Evolutionary conservation across 306 rosid species (phyloP).

Genomic region (Casuarina glauca): DNA sequence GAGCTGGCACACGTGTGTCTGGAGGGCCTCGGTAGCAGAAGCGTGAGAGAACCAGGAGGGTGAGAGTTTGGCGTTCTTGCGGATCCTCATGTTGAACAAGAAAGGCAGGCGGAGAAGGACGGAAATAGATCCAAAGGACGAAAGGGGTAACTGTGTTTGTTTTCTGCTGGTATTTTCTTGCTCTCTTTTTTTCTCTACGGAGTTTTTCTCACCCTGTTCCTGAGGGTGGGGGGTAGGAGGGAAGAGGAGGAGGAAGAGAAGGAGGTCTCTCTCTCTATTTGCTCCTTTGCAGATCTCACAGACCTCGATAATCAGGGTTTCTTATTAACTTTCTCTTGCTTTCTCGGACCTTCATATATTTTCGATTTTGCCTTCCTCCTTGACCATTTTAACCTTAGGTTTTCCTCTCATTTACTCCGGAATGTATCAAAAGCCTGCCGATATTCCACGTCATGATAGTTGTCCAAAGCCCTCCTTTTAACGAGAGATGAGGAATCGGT

Average conservation of each 20-base stretch:
- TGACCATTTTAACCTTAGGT: constrained; percentile 42
- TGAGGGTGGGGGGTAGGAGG: background rate
- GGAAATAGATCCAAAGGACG: constrained; percentile 7
- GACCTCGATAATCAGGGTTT: constrained; percentile 65
- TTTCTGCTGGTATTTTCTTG: constrained; percentile 1
- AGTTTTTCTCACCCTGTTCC: background rate
- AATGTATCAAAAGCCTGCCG: constrained; percentile 20
- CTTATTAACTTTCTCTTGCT: constrained; percentile 37
- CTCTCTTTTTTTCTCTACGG: constrained; percentile 3
- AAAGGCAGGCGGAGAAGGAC: background rate
- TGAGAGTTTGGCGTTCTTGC: constrained; percentile 71
- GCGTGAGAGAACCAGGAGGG: constrained; percentile 42
- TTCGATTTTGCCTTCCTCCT: background rate
- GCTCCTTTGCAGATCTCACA: constrained; percentile 64
- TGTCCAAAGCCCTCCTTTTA: constrained; percentile 21
- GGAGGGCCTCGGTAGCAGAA: constrained; percentile 43
- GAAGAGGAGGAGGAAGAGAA: background rate
- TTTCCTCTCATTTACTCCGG: constrained; percentile 25
- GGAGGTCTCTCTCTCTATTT: background rate
- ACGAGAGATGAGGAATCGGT: background rate
- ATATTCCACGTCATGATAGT: constrained; percentile 47
- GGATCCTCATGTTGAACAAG: constrained; percentile 63
- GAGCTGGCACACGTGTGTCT: constrained; percentile 67
- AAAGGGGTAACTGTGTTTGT: background rate
- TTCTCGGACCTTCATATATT: constrained; percentile 54